Conservation (phyloP, 352 stramenopile species). For the Globisporangium polare region DNA sequence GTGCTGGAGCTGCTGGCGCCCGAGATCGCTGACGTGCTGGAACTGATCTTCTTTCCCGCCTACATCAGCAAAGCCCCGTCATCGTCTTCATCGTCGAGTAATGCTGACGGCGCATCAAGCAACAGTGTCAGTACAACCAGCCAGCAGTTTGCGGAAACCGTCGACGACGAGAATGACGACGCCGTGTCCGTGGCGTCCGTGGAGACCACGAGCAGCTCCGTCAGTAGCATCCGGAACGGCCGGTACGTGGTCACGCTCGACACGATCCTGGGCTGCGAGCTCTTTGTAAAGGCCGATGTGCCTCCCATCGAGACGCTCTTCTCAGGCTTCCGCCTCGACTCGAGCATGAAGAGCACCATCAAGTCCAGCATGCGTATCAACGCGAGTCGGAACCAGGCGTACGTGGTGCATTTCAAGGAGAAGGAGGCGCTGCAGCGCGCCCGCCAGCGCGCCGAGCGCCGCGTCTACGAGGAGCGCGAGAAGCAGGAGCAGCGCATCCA, state of each 20-base stretch:
- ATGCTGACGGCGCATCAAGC: not conserved
- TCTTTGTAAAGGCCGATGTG: slow-evolving; percentile 40
- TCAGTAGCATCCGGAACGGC: slow-evolving; percentile 26
- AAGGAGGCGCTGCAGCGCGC: slow-evolving; percentile 43
- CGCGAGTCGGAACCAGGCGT: slow-evolving; percentile 56
- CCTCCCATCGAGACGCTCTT: slow-evolving; percentile 53
- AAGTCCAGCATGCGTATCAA: slow-evolving; percentile 78
- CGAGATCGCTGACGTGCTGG: slow-evolving; percentile 56
- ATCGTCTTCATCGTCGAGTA: not conserved
- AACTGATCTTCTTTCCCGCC: slow-evolving; percentile 46
- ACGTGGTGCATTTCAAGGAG: slow-evolving; percentile 70
- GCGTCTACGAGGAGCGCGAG: slow-evolving; percentile 62
- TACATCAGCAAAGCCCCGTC: slow-evolving; percentile 2
- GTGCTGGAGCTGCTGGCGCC: slow-evolving; percentile 48
- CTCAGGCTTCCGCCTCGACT: slow-evolving; percentile 64
- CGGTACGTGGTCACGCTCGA: slow-evolving; percentile 38
- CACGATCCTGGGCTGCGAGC: slow-evolving; percentile 26
- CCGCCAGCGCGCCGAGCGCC: slow-evolving; percentile 53
- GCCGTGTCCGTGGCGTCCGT: slow-evolving; percentile 1
- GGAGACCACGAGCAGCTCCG: not conserved
- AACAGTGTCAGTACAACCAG: not conserved
- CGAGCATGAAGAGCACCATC: slow-evolving; percentile 71
- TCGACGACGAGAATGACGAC: slow-evolving; percentile 3
- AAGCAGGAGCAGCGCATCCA: slow-evolving; percentile 58
- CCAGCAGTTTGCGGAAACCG: not conserved